These are phyloP conservation scores for Phytophthora hybrid DNA, from an alignment of 352 stramenopile species.

Conservation along the genomic window DNA sequence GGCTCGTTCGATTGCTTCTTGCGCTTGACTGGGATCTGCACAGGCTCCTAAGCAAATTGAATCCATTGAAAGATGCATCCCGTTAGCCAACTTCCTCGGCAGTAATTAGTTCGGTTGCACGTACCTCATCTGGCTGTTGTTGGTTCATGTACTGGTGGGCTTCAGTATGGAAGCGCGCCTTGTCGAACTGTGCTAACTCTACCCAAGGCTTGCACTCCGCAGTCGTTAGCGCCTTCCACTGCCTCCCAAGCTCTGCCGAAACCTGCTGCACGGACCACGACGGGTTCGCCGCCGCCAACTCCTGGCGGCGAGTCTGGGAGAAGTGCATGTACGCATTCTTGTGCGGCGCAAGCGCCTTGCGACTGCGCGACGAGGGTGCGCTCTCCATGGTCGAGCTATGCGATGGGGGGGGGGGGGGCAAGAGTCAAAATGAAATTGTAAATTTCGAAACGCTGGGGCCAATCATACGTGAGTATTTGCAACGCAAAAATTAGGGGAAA, in stretches of 20 bases:
- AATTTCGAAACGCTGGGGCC: slow-evolving; percentile 4
- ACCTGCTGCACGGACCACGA: slow-evolving; percentile 61
- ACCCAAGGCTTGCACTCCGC: slow-evolving; percentile 58
- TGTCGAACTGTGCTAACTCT: slow-evolving; percentile 70
- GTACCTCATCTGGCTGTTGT: slow-evolving; percentile 20
- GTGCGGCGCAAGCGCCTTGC: slow-evolving; percentile 26
- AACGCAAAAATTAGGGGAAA: slow-evolving; percentile 8
- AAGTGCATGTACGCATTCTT: slow-evolving; percentile 70
- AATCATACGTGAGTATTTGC: slow-evolving; percentile 19
- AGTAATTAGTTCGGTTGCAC: neutral
- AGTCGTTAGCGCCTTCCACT: slow-evolving; percentile 58
- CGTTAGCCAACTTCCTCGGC: neutral
- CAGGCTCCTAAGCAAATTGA: slow-evolving; percentile 14
- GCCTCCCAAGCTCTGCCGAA: slow-evolving; percentile 54
- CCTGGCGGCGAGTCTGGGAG: slow-evolving; percentile 40
- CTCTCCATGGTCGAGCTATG: slow-evolving; percentile 19
- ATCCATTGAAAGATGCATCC: neutral
- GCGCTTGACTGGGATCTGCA: slow-evolving; percentile 35
- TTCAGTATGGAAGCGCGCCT: slow-evolving; percentile 55
- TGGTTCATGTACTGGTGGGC: slow-evolving; percentile 32
- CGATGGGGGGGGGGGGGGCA: neutral
- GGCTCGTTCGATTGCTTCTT: slow-evolving; percentile 54
- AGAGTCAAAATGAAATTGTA: slow-evolving; percentile 3
- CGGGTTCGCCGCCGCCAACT: slow-evolving; percentile 41
- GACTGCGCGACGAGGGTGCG: neutral